Evolutionary conservation across 495 filamentous ascomycete species (phyloP).

Genomic region (Podospora sp.): DNA sequence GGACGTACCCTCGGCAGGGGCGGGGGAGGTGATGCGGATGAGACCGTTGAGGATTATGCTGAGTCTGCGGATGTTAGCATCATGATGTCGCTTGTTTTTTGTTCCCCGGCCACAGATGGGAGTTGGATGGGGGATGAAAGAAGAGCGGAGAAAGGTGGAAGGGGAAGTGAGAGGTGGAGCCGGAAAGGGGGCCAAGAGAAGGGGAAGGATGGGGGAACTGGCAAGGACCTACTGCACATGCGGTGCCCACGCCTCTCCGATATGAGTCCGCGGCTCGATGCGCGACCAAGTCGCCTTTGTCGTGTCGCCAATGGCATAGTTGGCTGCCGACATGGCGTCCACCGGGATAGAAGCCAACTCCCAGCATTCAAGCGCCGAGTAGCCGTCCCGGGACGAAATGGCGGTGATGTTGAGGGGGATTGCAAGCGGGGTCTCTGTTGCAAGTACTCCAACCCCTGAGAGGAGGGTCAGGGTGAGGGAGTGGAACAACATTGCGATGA

Average conservation of each 20-base stretch:
- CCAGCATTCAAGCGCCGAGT: constrained; percentile 37
- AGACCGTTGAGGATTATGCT: constrained; percentile 35
- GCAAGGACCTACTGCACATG: constrained; percentile 27
- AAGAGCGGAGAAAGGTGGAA: too few relatives aligned
- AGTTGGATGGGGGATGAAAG: too few relatives aligned
- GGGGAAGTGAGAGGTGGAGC: too few relatives aligned
- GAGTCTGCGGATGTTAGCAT: constrained; percentile 21
- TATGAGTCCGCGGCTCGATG: constrained; percentile 28
- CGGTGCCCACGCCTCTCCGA: constrained; percentile 38
- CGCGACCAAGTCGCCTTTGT: constrained; percentile 31
- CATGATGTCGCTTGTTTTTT: too few relatives aligned
- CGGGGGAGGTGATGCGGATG: constrained; percentile 33
- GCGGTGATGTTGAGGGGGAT: constrained; percentile 33
- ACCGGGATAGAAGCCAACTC: constrained; percentile 28
- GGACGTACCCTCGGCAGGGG: constrained; percentile 13
- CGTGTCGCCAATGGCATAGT: constrained; percentile 33
- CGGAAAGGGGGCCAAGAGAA: too few relatives aligned
- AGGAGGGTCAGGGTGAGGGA: not conserved
- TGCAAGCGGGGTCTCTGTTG: not conserved
- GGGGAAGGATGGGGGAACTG: not conserved
- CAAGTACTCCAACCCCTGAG: not conserved
- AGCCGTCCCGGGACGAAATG: constrained; percentile 31
- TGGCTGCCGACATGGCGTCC: constrained; percentile 32
- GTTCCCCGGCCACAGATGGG: too few relatives aligned
- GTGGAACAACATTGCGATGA: not conserved